Base-by-base conservation (phyloP, 495 filamentous ascomycete genomes). In the Penicillium arizonense region DNA sequence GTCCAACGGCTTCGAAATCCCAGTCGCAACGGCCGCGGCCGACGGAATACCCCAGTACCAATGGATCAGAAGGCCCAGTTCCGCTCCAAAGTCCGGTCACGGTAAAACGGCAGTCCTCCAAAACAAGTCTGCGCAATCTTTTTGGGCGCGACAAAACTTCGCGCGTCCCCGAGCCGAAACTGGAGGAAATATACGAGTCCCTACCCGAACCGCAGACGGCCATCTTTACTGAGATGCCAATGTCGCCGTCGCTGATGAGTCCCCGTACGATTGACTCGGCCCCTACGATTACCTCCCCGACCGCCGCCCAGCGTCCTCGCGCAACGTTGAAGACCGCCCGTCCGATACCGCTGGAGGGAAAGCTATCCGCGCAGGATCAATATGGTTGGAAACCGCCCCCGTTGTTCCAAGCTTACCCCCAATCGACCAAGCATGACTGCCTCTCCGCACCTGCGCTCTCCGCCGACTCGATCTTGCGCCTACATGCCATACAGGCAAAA, bases 381-480 rank as follows among this genome's bases (percentile, higher is more conserved):
- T 62, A 59, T 40, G 65, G 77, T 11, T 96, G 90, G 87, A 81
- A 84, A 48, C 86, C 89, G 3, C 91, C 91, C 7, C 88, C 92
- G 3, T 75, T 97, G 6, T 96, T 91, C 70, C 84, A 95, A 62
- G 90, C 90, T n/a, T 96, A 90, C 65, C 87, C 91, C 1, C 93
- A 96, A 67, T 83, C 91, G 8, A 82, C 72, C 53, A 87, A 81
- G 55, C 76, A 86, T 64, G 77, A 75, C 14, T 75, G 59, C 26
- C 64, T 87, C 1, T 58, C 71, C 8, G 69, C 77, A 10, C 79
- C 82, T 2, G 64, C 69, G 7, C 62, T 81, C 40, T 79, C 81
- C 1, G 76, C 80, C 0, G 82, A 85, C 24, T 64, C 71, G 6
- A 83, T 96, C 24, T 62, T 92, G 20, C 85, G 89, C 23, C 47